Conservation (phyloP, 805 yeast genomes). For the Wickerhamiella shivajii region DNA sequence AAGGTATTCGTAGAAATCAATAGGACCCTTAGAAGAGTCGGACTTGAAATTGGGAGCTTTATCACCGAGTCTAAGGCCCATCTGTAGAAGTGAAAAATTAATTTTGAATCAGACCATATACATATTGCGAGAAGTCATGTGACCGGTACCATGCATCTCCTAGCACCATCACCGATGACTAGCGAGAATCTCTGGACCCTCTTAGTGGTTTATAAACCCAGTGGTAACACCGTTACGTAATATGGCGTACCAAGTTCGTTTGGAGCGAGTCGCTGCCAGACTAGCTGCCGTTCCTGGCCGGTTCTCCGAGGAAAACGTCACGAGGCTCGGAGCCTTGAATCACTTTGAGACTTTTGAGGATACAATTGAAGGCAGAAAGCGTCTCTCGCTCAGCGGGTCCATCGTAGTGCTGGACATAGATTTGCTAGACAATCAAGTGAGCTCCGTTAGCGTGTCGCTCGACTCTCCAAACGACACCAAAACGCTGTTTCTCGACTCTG, state of each 20-base stretch:
- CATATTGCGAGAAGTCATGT: conserved; percentile 1
- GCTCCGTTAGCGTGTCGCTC: conserved; percentile 19
- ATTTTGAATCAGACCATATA: not conserved
- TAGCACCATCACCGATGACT: not conserved
- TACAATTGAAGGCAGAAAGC: conserved; percentile 18
- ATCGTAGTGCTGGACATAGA: conserved; percentile 26
- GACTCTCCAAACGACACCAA: conserved; percentile 17
- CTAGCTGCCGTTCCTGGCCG: conserved; percentile 24
- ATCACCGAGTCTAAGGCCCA: conserved; percentile 53
- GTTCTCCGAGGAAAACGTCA: conserved; percentile 24
- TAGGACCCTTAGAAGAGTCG: conserved; percentile 64
- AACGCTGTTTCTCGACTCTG: conserved; percentile 17
- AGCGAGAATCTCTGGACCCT: not conserved
- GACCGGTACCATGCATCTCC: not conserved
- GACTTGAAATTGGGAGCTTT: conserved; percentile 78
- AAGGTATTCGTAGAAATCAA: conserved; percentile 71
- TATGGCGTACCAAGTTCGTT: conserved; percentile 13
- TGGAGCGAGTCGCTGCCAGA: conserved; percentile 16
- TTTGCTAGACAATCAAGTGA: conserved; percentile 15
- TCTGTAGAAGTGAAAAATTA: not conserved
- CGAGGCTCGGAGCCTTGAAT: conserved; percentile 21
- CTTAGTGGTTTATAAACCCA: not conserved
- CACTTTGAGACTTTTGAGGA: conserved; percentile 29
- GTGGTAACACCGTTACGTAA: not conserved
- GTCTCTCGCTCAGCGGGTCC: conserved; percentile 27